A percentile compares a stretch with the other conserved stretches of the same genome.
phyloP scores from a whole-genome alignment of 768 basidiomycete species.

The Tylopilus cervinicoccineus region DNA sequence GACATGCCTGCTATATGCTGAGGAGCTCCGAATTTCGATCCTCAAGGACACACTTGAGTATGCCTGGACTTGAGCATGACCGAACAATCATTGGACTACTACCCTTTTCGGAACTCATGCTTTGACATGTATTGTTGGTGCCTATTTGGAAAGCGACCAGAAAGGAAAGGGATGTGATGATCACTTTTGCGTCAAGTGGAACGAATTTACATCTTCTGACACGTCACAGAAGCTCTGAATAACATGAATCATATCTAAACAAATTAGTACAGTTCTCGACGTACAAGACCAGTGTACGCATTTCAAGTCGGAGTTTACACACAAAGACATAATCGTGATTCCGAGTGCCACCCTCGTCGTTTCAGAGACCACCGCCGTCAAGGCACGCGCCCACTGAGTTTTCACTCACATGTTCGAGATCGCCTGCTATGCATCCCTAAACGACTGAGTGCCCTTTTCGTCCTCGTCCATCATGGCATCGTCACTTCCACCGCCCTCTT shows the following conservation, averaged over 20 bases:
- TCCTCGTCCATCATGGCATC: slow-evolving; percentile 37
- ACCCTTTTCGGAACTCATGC: too few relatives aligned
- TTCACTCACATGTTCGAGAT: slow-evolving; percentile 3
- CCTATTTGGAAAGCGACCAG: too few relatives aligned
- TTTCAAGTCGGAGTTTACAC: not conserved
- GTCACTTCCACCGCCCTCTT: slow-evolving; percentile 60
- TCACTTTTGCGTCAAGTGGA: too few relatives aligned
- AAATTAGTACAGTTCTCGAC: not conserved
- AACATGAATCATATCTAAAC: not conserved
- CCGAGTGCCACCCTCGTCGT: not conserved
- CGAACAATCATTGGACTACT: too few relatives aligned
- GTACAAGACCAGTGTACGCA: not conserved
- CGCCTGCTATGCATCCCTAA: slow-evolving; percentile 5
- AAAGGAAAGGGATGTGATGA: too few relatives aligned
- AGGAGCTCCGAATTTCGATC: too few relatives aligned
- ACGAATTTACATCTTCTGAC: too few relatives aligned
- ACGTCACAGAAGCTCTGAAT: too few relatives aligned
- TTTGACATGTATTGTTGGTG: too few relatives aligned
- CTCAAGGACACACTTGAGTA: too few relatives aligned
- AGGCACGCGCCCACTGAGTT: not conserved
- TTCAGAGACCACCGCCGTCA: not conserved
- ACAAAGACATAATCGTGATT: not conserved
- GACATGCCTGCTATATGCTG: too few relatives aligned
- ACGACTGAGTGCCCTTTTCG: slow-evolving; percentile 6
- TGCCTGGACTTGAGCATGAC: too few relatives aligned